Conservation (phyloP, 2,329 filamentous ascomycete genomes). For the Claviceps arundinis region DNA sequence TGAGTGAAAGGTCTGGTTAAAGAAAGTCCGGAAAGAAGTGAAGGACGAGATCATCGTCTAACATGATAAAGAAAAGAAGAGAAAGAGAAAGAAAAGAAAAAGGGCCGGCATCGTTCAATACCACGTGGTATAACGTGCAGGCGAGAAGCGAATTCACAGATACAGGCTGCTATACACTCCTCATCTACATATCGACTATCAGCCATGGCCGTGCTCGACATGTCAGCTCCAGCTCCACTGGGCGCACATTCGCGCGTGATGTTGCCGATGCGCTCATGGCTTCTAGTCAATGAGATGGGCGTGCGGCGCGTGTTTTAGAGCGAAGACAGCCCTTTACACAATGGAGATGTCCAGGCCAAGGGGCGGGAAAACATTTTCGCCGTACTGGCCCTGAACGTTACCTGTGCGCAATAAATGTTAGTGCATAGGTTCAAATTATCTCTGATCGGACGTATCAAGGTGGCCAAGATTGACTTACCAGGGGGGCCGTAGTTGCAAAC, state of each 20-base stretch:
- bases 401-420: neutral
- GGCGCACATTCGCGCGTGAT: neutral
- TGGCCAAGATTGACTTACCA: conserved; percentile 37
- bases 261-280: neutral
- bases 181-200: conserved; percentile 2
- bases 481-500: conserved; percentile 77
- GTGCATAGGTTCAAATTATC: neutral
- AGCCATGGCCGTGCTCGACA: neutral
- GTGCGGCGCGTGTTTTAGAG: neutral
- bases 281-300: neutral
- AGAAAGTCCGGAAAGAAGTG: neutral
- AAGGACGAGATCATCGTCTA: conserved; percentile 6
- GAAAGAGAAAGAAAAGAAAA: conserved; percentile 11
- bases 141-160: conserved; percentile 18
- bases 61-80: conserved; percentile 6
- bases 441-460: neutral
- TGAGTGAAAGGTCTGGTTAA: neutral
- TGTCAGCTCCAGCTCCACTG: neutral
- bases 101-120: conserved; percentile 20
- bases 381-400: neutral
- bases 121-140: conserved; percentile 22
- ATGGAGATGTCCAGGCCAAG: conserved; percentile 12
- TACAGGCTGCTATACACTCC: neutral
- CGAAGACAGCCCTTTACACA: conserved; percentile 12
- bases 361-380: conserved; percentile 33